Conservation (phyloP, 495 filamentous ascomycete species). For the Cairneyella variabilis region DNA sequence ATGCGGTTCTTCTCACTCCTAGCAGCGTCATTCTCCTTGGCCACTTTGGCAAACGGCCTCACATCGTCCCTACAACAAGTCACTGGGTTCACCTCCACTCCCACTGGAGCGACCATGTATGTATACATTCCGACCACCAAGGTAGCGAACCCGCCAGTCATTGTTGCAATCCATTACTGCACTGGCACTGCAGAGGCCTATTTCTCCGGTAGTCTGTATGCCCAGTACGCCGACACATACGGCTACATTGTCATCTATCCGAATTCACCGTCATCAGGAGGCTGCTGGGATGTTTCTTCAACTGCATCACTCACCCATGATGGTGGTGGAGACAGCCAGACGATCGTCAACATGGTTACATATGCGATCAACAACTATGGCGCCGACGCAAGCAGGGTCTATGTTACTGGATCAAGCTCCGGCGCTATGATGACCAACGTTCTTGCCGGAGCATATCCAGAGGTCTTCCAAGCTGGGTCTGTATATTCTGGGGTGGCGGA, state of each 20-base stretch:
- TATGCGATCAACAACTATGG: slow-evolving; percentile 42
- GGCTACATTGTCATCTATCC: slow-evolving; percentile 59
- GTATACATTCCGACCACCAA: slow-evolving; percentile 51
- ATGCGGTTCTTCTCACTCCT: too few relatives aligned
- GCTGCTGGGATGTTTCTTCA: slow-evolving; percentile 61
- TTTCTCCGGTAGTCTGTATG: slow-evolving; percentile 40
- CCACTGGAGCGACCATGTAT: slow-evolving; percentile 47
- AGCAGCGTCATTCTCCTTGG: too few relatives aligned
- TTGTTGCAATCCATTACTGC: slow-evolving; percentile 57
- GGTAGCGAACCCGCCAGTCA: slow-evolving; percentile 44
- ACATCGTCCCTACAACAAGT: too few relatives aligned
- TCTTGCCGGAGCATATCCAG: slow-evolving; percentile 34
- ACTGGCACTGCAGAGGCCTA: slow-evolving; percentile 47
- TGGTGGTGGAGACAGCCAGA: slow-evolving; percentile 53
- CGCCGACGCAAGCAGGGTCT: slow-evolving; percentile 40
- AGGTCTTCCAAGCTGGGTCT: slow-evolving; percentile 38
- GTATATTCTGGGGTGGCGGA: slow-evolving; percentile 58
- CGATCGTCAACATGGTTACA: slow-evolving; percentile 56
- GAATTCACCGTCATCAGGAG: slow-evolving; percentile 37
- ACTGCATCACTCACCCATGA: slow-evolving; percentile 48
- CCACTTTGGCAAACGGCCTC: too few relatives aligned
- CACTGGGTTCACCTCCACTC: slow-evolving; percentile 37
- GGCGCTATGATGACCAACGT: slow-evolving; percentile 50
- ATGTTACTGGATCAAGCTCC: slow-evolving; percentile 43
- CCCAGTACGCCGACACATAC: slow-evolving; percentile 43